phyloP scores from a whole-genome alignment of 129 eudicot species.

The Smallanthus sonchifolius region DNA sequence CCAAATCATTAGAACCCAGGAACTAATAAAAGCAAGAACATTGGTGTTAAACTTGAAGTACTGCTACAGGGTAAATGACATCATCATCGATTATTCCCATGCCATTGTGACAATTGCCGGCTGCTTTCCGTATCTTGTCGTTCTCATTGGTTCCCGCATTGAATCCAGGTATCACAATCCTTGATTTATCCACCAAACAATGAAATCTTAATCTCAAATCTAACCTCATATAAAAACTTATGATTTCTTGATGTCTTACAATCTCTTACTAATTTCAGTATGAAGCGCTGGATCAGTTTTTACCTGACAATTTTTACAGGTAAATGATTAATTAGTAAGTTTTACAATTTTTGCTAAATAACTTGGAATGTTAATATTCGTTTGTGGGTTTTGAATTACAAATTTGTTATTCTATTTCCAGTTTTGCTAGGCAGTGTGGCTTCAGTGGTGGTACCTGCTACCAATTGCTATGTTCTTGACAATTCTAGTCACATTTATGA shows the following conservation, averaged over 20 bases:
- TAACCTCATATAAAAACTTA: not conserved
- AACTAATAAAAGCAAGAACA: not conserved
- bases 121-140: not conserved
- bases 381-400: not conserved
- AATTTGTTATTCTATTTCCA: conserved; percentile 21
- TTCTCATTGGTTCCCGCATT: not conserved
- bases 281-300: conserved; percentile 21
- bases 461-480: conserved; percentile 71
- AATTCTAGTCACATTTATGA: conserved; percentile 78
- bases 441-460: conserved; percentile 66
- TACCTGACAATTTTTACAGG: conserved; percentile 27
- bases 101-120: conserved; percentile 1
- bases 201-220: conserved; percentile 16
- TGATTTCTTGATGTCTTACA: conserved; percentile 5
- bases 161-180: conserved; percentile 9
- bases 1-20: conserved; percentile 19
- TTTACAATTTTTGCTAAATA: not conserved
- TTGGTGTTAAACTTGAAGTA: not conserved
- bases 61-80: conserved; percentile 15
- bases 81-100: conserved; percentile 8
- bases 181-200: not conserved
- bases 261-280: conserved; percentile 8
- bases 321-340: conserved; percentile 8
- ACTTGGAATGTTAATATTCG: not conserved
- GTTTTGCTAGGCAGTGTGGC: conserved; percentile 46